A percentile compares a stretch with the other conserved stretches of the same genome.
Conservation (phyloP, 345 rosid genomes). For the Brassica carinata region DNA sequence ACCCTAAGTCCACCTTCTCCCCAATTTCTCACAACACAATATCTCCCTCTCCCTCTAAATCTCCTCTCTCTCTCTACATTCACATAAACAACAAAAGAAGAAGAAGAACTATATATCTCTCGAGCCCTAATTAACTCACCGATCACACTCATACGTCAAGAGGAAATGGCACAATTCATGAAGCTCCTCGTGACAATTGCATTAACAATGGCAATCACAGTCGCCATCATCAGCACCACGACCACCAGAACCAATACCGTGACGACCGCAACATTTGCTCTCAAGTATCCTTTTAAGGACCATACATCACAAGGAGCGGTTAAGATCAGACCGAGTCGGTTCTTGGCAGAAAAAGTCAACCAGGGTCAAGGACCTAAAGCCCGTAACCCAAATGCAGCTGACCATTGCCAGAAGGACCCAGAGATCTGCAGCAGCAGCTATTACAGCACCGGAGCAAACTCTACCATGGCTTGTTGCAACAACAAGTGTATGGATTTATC, state of each 20-base stretch:
- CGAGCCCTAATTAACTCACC: background rate
- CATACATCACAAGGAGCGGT: constrained; percentile 22
- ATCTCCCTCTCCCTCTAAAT: background rate
- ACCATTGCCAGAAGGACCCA: constrained; percentile 58
- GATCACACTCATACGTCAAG: background rate
- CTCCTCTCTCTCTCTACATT: constrained; percentile 26
- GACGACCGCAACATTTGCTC: constrained; percentile 14
- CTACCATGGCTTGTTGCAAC: constrained; percentile 61
- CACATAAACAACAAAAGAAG: constrained; percentile 12
- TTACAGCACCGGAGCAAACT: constrained; percentile 39
- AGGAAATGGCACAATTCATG: constrained; percentile 47
- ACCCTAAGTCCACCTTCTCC: constrained; percentile 40
- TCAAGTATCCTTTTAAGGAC: background rate
- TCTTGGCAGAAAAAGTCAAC: constrained; percentile 47
- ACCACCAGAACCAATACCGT: constrained; percentile 37
- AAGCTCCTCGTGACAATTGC: constrained; percentile 44
- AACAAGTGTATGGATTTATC: constrained; percentile 72
- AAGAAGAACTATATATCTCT: constrained; percentile 12
- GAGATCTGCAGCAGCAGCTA: constrained; percentile 41
- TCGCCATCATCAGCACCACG: constrained; percentile 45
- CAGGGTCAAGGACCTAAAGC: constrained; percentile 23
- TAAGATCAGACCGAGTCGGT: constrained; percentile 56
- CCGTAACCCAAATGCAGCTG: constrained; percentile 68
- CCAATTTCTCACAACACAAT: constrained; percentile 29
- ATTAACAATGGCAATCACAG: constrained; percentile 51